Evolutionary conservation across 1,284 basidiomycete genomes (phyloP).

Genomic region (Uromyces viciae-fabae): DNA sequence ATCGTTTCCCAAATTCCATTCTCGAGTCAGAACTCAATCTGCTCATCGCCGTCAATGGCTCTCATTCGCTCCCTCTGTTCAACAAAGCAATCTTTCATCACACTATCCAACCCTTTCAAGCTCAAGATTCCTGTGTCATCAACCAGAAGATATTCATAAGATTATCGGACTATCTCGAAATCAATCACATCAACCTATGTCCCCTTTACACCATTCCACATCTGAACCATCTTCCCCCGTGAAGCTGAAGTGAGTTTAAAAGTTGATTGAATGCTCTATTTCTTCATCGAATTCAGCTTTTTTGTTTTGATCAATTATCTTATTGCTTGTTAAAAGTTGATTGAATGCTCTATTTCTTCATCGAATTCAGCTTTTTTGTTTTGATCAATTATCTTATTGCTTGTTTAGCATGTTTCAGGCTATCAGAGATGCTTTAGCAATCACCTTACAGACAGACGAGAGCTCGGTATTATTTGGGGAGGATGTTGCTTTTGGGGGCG

Average conservation of each 20-base stretch:
- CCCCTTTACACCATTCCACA: neutral
- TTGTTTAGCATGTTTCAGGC: slow-evolving; percentile 44
- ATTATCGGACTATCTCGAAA: slow-evolving; percentile 5
- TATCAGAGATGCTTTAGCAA: slow-evolving; percentile 43
- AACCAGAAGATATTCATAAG: slow-evolving; percentile 15
- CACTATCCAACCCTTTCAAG: slow-evolving; percentile 35
- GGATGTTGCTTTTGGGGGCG: slow-evolving; percentile 64
- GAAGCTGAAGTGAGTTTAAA: slow-evolving; percentile 14
- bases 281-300: neutral
- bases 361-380: neutral
- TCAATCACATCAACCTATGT: neutral
- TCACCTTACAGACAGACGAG: slow-evolving; percentile 61
- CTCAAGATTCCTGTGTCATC: slow-evolving; percentile 31
- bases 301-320: neutral
- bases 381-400: neutral
- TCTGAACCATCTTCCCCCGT: neutral
- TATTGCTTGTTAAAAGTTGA: neutral
- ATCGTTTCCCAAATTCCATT: no score
- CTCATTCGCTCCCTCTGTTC: neutral
- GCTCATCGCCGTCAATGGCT: neutral
- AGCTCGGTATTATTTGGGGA: slow-evolving; percentile 86
- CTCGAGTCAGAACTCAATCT: neutral
- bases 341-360: neutral
- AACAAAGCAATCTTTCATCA: neutral
- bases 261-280: neutral